Base-by-base conservation (phyloP, 306 rosid species). In the Vigna reflexopilosa region DNA sequence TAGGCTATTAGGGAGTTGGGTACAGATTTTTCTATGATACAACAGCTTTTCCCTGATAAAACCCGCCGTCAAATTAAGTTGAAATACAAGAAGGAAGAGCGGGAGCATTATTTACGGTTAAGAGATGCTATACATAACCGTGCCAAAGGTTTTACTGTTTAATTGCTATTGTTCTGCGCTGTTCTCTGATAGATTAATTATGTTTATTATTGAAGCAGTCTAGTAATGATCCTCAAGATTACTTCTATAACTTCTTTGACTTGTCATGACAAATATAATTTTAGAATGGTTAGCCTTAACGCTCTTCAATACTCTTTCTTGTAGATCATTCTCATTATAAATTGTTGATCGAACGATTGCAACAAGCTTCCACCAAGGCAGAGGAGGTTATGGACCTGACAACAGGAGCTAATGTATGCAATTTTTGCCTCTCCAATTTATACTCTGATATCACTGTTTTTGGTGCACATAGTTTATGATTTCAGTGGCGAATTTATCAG, bases 31-130 rank as follows among this genome's bases (percentile, higher is more conserved):
- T 77, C 85, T 72, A 78, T 89, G 94, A 88, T 94, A 73, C 92
- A 89, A 74, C 89, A 82, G 54, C 89, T 89, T 82, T 94, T 92
- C 74, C 97, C 92, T 1, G 82, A 72, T 80, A 85, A 86, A 83
- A 80, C 97, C 22, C 91, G 89, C 9, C 86, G 68, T 68, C 98
- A 94, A 83, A 50, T 94, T 76, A 92, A 86, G 86, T 80, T 77
- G 82, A 94, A 94, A 70, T 94, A 84, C 84, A 92, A 90, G 85
- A 90, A 80, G 83, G 97, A 92, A 89, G 93, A 89, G 83, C 84
- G 86, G 10, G 90, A 90, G 57, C 86, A 85, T 81, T 94, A 91
- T 69, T 64, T 82, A 55, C 85, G 56, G 58, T 77, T 94, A 44
- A 24, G 72, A 13, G 96, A 88, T 81, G 97, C 97, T 28, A 12